Evolutionary conservation across 2,329 filamentous ascomycete species (phyloP).

Genomic region (Colletotrichum sidae): DNA sequence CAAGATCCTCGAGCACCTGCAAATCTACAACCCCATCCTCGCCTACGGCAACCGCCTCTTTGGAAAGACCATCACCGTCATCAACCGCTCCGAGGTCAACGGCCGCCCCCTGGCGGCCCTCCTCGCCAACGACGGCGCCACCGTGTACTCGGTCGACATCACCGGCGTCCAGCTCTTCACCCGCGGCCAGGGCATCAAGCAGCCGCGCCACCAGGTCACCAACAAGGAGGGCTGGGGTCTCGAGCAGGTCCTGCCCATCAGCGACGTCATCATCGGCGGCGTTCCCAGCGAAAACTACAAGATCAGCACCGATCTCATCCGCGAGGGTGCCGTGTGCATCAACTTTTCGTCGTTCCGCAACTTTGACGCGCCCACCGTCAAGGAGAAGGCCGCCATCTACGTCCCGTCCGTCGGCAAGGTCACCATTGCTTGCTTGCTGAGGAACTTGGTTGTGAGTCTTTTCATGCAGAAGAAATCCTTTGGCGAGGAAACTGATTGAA

Average conservation of each 20-base stretch:
- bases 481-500: neutral
- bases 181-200: conserved; percentile 86
- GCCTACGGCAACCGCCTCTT: conserved; percentile 93
- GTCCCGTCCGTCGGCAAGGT: conserved; percentile 98
- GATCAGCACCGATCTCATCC: conserved; percentile 83
- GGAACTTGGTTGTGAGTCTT: conserved; percentile 84
- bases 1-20: conserved; percentile 95
- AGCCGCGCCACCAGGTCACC: conserved; percentile 85
- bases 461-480: neutral
- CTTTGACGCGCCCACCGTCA: conserved; percentile 85
- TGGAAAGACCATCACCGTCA: conserved; percentile 93
- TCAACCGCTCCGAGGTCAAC: conserved; percentile 96
- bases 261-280: conserved; percentile 94
- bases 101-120: conserved; percentile 92
- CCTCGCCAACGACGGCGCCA: conserved; percentile 94
- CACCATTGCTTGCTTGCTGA: conserved; percentile 89
- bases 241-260: conserved; percentile 84
- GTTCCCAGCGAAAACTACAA: conserved; percentile 92
- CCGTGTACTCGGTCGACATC: conserved; percentile 94
- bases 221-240: conserved; percentile 85
- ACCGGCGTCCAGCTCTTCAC: conserved; percentile 94
- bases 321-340: conserved; percentile 96
- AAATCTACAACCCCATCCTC: conserved; percentile 96
- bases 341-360: conserved; percentile 98
- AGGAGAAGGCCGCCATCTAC: conserved; percentile 96